Evolutionary conservation across 495 filamentous ascomycete genomes (phyloP).

Genomic region (Usnea hakonensis): DNA sequence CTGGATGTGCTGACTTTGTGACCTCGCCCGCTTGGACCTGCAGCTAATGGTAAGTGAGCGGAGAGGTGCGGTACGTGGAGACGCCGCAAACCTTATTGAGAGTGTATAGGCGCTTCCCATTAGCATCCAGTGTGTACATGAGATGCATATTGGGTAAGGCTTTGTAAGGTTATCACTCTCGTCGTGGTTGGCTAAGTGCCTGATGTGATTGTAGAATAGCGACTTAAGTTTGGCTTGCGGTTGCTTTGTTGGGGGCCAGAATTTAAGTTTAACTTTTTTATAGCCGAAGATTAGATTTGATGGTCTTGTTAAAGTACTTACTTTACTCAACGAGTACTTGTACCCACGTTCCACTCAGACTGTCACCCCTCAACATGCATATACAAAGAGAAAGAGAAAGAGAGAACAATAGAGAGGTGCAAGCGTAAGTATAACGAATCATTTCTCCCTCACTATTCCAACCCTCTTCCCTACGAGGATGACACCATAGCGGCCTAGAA

Average conservation of each 20-base stretch:
- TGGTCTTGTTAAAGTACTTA: too few species aligned
- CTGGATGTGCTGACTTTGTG: conserved; percentile 93
- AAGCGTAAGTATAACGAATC: conserved; percentile 9
- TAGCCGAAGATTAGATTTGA: background rate
- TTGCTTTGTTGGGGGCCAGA: background rate
- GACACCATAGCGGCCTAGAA: conserved; percentile 42
- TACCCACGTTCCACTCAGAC: background rate
- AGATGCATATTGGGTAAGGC: conserved; percentile 42
- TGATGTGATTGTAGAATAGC: background rate
- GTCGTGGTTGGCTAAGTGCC: background rate
- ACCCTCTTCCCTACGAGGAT: conserved; percentile 34
- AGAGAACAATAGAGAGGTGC: background rate
- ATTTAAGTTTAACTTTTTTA: background rate
- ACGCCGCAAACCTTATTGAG: conserved; percentile 53
- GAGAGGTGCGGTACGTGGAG: background rate
- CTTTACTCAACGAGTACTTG: too few species aligned
- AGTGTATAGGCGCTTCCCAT: conserved; percentile 82
- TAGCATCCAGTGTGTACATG: conserved; percentile 69
- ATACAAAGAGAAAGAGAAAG: background rate
- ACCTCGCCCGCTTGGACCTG: conserved; percentile 61
- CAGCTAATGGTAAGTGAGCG: background rate
- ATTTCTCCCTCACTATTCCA: background rate
- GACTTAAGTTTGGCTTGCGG: background rate
- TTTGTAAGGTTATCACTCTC: background rate
- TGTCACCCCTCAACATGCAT: conserved; percentile 1